Percentiles rank a stretch among this genome's conserved stretches.
These are phyloP conservation scores for Closterium sp. DNA, from an alignment of 139 green algal species.

Conservation along the genomic window DNA sequence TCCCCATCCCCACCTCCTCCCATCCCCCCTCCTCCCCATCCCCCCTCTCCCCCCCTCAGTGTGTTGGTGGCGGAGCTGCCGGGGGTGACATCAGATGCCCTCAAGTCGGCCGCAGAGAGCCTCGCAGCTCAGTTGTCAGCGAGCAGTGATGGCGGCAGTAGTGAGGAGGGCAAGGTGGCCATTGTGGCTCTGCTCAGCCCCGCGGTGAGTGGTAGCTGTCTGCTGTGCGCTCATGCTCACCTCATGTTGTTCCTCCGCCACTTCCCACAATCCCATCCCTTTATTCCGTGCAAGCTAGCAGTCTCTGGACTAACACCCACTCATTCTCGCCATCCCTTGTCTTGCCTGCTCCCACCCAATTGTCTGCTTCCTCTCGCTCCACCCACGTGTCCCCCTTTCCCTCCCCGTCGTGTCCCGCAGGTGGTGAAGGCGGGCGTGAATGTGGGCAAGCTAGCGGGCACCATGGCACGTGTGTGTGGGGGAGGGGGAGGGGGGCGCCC, in stretches of 20 bases:
- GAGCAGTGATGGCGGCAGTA: not conserved
- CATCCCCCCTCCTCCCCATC: not conserved
- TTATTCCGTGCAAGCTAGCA: not conserved
- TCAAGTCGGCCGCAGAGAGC: conserved; percentile 63
- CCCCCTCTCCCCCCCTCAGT: not conserved
- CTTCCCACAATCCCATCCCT: too few species aligned
- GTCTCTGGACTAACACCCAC: too few species aligned
- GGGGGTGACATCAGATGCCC: conserved; percentile 69
- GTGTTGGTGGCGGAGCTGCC: conserved; percentile 74
- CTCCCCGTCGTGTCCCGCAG: conserved; percentile 45
- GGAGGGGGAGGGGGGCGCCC: conserved; percentile 86
- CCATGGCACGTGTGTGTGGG: conserved; percentile 83
- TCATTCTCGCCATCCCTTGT: too few species aligned
- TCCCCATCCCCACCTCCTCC: not conserved
- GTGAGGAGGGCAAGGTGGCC: conserved; percentile 47
- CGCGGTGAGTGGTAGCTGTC: not conserved
- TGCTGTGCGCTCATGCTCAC: too few species aligned
- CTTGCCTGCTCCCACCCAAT: too few species aligned
- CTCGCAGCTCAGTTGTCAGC: conserved; percentile 69
- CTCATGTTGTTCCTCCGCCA: too few species aligned
- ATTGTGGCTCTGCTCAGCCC: conserved; percentile 47
- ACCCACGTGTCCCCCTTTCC: too few species aligned
- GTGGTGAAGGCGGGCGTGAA: conserved; percentile 67
- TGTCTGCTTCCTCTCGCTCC: too few species aligned
- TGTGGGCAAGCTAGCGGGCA: conserved; percentile 82